A percentile compares a stretch with the other conserved stretches of the same genome.
These are phyloP conservation scores for Leptographium flavum DNA, from an alignment of 2,329 filamentous ascomycete species.

Conservation along the genomic window DNA sequence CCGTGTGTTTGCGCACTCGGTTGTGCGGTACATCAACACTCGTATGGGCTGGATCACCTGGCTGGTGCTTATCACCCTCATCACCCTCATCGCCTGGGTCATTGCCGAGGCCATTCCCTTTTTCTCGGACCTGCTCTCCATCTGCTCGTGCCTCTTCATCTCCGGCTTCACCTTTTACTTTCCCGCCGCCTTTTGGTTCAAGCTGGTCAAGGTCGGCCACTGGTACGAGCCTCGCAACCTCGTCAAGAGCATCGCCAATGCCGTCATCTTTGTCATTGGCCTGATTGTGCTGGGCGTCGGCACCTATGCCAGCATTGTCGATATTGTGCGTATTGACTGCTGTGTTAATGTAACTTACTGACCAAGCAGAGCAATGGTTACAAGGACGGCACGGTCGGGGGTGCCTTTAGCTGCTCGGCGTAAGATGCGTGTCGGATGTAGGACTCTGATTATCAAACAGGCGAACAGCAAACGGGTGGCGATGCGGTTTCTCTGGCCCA, in stretches of 20 bases:
- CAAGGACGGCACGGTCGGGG: neutral
- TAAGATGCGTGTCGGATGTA: neutral
- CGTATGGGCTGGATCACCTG: slow-evolving; percentile 32
- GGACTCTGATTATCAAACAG: too few relatives aligned
- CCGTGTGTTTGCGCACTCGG: slow-evolving; percentile 26
- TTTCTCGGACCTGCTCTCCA: slow-evolving; percentile 52
- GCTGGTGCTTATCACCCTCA: slow-evolving; percentile 38
- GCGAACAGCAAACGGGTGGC: too few relatives aligned
- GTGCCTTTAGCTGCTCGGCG: neutral
- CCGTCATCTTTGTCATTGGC: slow-evolving; percentile 3
- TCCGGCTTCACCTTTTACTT: slow-evolving; percentile 28
- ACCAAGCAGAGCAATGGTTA: neutral
- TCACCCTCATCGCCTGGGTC: slow-evolving; percentile 54
- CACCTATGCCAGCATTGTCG: slow-evolving; percentile 7
- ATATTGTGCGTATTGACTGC: slow-evolving; percentile 3
- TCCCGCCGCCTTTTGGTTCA: slow-evolving; percentile 20
- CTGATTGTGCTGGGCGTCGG: slow-evolving; percentile 2
- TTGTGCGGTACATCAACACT: slow-evolving; percentile 33
- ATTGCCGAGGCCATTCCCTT: slow-evolving; percentile 61
- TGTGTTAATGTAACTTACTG: too few relatives aligned
- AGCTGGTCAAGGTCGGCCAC: slow-evolving; percentile 17
- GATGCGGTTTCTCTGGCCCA: too few relatives aligned
- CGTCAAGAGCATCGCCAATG: slow-evolving; percentile 1
- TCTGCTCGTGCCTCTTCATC: slow-evolving; percentile 35
- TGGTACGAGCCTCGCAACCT: slow-evolving; percentile 16